Conservation (phyloP, 345 rosid species). For the Triadica sebifera region DNA sequence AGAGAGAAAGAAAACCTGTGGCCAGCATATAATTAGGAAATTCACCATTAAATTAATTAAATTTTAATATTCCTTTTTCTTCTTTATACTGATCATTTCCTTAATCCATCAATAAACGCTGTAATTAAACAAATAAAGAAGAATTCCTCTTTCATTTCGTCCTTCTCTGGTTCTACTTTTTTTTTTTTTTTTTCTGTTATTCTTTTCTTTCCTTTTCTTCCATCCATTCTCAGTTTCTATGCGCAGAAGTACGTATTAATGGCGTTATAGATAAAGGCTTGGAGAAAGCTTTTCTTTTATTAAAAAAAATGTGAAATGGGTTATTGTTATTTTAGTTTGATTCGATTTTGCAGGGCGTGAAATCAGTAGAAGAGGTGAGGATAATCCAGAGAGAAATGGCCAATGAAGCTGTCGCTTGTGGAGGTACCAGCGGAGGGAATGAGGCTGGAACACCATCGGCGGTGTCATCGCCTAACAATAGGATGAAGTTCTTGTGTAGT, state of each 20-base stretch:
- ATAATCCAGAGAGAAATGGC: not conserved
- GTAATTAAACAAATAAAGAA: not conserved
- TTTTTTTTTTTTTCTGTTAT: not conserved
- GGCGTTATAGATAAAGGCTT: not conserved
- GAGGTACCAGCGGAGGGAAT: slow-evolving; percentile 1
- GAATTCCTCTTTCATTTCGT: too few species aligned
- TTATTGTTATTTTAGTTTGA: not conserved
- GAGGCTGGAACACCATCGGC: slow-evolving; percentile 20
- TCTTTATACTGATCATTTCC: not conserved
- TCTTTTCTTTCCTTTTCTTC: not conserved
- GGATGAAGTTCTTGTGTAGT: slow-evolving; percentile 78
- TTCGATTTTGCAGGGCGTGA: not conserved
- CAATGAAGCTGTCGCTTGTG: slow-evolving; percentile 1
- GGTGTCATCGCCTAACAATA: slow-evolving; percentile 36
- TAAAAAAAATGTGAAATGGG: not conserved
- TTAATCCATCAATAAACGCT: not conserved
- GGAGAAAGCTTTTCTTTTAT: not conserved
- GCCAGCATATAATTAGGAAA: not conserved
- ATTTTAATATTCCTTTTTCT: not conserved
- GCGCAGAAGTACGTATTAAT: not conserved
- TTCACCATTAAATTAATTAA: not conserved
- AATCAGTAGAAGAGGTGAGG: not conserved
- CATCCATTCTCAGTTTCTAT: not conserved
- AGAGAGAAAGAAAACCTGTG: not conserved
- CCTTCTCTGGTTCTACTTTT: too few species aligned